Base-by-base conservation (phyloP, 352 stramenopile genomes). In the Phytophthora cryptogea region DNA sequence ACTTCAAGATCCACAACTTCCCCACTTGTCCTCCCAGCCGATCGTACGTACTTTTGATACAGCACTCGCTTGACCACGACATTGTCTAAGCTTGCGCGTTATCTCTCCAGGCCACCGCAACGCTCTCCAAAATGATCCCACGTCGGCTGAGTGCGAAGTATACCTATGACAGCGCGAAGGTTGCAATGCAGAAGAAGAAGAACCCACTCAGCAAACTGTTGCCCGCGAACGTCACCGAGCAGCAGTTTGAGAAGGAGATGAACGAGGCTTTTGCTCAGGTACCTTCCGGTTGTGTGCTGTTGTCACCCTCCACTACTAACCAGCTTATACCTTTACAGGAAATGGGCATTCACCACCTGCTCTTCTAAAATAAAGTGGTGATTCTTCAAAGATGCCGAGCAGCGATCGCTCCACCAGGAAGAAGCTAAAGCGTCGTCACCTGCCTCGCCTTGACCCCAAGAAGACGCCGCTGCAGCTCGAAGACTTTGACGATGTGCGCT, bases 191-290 rank as follows among this genome's bases (percentile, higher is more conserved):
- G 10, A 86, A 81, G 64, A 93, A 91, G 60, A 93, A 91, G 49
- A 61, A 66, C 8, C 76, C 80, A 14, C 30, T 90, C 17, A 83
- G 44, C 60, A 90, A 84, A 35, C 64, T 84, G 8, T 20, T 93
- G 20, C 64, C 78, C 1, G 8, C 57, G 0, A 68, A 66, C 8
- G 13, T 53, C 16, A 63, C 58, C 0, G 78, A 85, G 9, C 72
- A 73, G 17, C 72, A 88, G n/a, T 54, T 86, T n/a, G 84, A 93
- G 59, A 86, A 80, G 36, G 76, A 89, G 48, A 53, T 90, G 37
- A 93, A 93, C 36, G 60, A 76, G 27, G 76, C 70, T 14, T 86
- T 93, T 48, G 76, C 73, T 8, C 50, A 78, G 69, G 75, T 80
- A 45, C 13, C 20, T 23, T 23, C 2, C 1, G 14, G 17, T 11